Base-by-base conservation (phyloP, 495 filamentous ascomycete species). In the Penicillium manginii region DNA sequence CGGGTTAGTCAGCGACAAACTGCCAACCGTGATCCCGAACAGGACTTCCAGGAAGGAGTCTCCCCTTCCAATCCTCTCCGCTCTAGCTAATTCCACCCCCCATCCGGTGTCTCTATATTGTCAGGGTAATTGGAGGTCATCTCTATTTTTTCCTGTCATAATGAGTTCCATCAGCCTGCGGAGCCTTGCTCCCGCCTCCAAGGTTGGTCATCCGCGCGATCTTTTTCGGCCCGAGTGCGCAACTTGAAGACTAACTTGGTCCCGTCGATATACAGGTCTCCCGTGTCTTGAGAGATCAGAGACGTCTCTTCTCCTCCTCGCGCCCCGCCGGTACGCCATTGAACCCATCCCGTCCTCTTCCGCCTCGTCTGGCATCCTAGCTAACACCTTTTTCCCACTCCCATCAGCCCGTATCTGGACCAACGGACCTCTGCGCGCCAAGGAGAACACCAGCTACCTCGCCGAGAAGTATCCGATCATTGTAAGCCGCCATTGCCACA, bases 381-480 rank as follows among this genome's bases (percentile, higher is more conserved):
- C 70, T 73, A 65, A 72, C 81, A 75, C 60, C 47, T 55, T 58
- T 59, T 54, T 35, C 7, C 59, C 60, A 43, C 58, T 43, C 40
- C 56, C 45, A 47, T 47, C 26, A 89, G 85, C 89, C 59, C 81
- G 88, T 69, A 91, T 98, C 67, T 92, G 93, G 72, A 84, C 89
- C 59, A 91, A 85, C 76, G 83, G 87, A 60, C 91, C 90, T 49
- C 80, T 98, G 64, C 89, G 92, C 67, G 94, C 93, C 35, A 96
- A 93, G 79, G 93, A 96, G 78, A 91, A 92, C 52, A 88, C 88
- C 53, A 85, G 89, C 31, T 89, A 91, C 68, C 81, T 96, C 62
- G 88, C 85, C 73, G 84, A 82, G 71, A 92, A 94, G 73, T 96
- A 97, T 76, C 89, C 93, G 31, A 88, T 98, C 58, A 88, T 98